Base-by-base conservation (phyloP, 208 protist genomes). In the Acanthamoeba triangularis region DNA sequence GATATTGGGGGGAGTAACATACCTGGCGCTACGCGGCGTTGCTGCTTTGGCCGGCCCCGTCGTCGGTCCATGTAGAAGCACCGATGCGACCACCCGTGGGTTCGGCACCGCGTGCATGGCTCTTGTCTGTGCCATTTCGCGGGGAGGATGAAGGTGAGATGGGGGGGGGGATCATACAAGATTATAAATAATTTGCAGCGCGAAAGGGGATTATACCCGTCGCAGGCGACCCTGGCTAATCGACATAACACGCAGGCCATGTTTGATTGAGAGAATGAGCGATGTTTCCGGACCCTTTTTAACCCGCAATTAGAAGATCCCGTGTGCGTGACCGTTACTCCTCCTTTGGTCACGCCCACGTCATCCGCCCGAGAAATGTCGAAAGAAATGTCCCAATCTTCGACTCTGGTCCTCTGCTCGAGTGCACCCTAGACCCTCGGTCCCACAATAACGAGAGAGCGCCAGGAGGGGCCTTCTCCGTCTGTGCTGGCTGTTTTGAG, bases 41-140 rank as follows among this genome's bases (percentile, higher is more conserved):
- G 74, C 41, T 82, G 74, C 14, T 82, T 82, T 41, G 74, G 74
- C 2, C 74, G 74, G 37, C 74, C 74, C 20, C 74, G 5, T 82
- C 74, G 33, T 25, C 74, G 74, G 37, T 82, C 74, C 74, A 82
- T 82, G 37, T 82, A 82, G 37, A 82, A 82, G 37, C 74, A 82
- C 11, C 74, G 74, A 25, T 82, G 74, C 37, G 74, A 11, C 74
- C 74, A 82, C 14, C 74, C 74, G 30, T 82, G 74, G 0, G 74
- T 82, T 5, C 37, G n/a, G 18, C 74, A 82, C 25, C 74, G 74
- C 1, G n/a, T 82, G 41, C 74, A 82, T 3, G 74, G 74, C 74
- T 82, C 74, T n/a, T 82, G 74, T 23, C 74, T 82, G 74, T 28
- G 23, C 23, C 23, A 30, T n/a, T 23, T 30, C 13, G 30, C 23